These are phyloP conservation scores for Neurospora sublineolata DNA, from an alignment of 495 filamentous ascomycete genomes.

Conservation along the genomic window DNA sequence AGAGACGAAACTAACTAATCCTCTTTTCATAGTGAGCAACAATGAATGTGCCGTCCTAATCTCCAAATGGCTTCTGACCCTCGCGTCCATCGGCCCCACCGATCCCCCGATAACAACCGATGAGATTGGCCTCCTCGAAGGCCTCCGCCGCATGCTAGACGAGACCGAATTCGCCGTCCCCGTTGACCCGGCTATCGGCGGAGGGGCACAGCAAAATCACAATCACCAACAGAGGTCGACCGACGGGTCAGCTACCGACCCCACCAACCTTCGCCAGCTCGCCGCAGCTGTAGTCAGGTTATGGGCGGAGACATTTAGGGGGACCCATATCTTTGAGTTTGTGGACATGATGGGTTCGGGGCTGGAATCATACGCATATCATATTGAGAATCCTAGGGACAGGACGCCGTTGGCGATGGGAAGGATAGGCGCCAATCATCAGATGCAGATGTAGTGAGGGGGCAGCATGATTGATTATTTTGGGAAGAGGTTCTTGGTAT, in stretches of 20 bases:
- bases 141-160: constrained; percentile 62
- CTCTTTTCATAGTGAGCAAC: constrained; percentile 39
- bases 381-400: constrained; percentile 45
- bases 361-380: constrained; percentile 52
- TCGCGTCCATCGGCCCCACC: constrained; percentile 30
- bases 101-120: constrained; percentile 39
- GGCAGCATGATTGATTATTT: not conserved
- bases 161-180: constrained; percentile 63
- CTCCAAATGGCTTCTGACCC: constrained; percentile 39
- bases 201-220: constrained; percentile 16
- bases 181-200: constrained; percentile 33
- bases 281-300: constrained; percentile 52
- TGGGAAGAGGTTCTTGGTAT: not conserved
- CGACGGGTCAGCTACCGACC: constrained; percentile 31
- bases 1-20: not conserved
- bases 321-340: constrained; percentile 56
- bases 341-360: constrained; percentile 51
- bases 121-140: constrained; percentile 52
- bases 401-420: constrained; percentile 29
- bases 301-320: constrained; percentile 59
- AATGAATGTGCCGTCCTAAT: constrained; percentile 61
- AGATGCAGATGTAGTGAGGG: not conserved
- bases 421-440: not conserved
- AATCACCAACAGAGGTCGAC: constrained; percentile 19
- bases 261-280: constrained; percentile 46